These are phyloP conservation scores for Leccinum uliginosum DNA, from an alignment of 768 basidiomycete species.

Conservation along the genomic window DNA sequence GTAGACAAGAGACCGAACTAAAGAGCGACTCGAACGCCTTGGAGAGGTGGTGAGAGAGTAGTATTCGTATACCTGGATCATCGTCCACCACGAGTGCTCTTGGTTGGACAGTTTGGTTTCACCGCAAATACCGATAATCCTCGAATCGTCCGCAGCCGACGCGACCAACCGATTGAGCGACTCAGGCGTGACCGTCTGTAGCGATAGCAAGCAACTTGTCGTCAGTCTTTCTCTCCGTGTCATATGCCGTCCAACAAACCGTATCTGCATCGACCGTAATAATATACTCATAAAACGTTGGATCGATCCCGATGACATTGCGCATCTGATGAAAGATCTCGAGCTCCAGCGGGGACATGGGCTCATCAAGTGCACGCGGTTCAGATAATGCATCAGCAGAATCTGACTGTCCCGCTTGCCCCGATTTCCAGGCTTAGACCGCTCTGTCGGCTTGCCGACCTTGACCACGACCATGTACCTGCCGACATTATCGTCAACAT, in stretches of 20 bases:
- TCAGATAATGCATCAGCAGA: slow-evolving; percentile 83
- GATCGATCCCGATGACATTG: slow-evolving; percentile 95
- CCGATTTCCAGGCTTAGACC: slow-evolving; percentile 88
- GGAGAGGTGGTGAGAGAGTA: slow-evolving; percentile 90
- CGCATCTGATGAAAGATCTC: slow-evolving; percentile 98
- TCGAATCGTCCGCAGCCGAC: slow-evolving; percentile 77
- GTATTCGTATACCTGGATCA: slow-evolving; percentile 97
- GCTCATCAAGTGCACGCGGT: slow-evolving; percentile 87
- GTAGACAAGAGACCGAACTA: slow-evolving; percentile 92
- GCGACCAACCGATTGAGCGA: slow-evolving; percentile 91
- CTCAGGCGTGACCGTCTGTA: slow-evolving; percentile 81
- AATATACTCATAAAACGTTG: slow-evolving; percentile 96
- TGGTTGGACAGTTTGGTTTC: slow-evolving; percentile 93
- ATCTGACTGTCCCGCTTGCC: slow-evolving; percentile 96
- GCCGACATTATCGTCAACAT: neutral
- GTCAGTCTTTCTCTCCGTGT: neutral
- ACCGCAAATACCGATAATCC: slow-evolving; percentile 90
- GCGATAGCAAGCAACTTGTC: too few relatives aligned
- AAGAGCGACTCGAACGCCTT: slow-evolving; percentile 94
- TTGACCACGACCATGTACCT: slow-evolving; percentile 93
- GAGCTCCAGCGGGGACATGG: slow-evolving; percentile 90
- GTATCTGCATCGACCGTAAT: slow-evolving; percentile 97
- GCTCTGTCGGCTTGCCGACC: slow-evolving; percentile 90
- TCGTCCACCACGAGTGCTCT: slow-evolving; percentile 97
- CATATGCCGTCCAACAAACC: slow-evolving; percentile 37